Evolutionary conservation across 2,329 filamentous ascomycete species (phyloP).

Genomic region (Penicillium sp.): DNA sequence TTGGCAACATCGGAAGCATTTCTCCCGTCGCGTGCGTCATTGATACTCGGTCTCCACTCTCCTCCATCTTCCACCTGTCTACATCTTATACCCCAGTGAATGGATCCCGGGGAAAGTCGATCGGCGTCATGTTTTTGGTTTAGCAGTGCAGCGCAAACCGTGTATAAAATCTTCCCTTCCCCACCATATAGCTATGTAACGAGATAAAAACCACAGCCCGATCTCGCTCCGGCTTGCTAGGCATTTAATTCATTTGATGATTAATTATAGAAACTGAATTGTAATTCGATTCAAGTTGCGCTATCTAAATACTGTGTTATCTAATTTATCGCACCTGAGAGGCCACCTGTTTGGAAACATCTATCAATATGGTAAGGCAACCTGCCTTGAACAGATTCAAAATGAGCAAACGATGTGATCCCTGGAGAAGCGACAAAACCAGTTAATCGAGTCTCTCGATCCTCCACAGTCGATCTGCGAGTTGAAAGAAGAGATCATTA

Average conservation of each 20-base stretch:
- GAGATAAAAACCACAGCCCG: neutral
- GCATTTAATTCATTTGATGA: neutral
- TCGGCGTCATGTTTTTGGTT: slow-evolving; percentile 12
- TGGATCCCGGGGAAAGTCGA: slow-evolving; percentile 16
- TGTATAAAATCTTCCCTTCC: slow-evolving; percentile 21
- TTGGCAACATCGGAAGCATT: neutral
- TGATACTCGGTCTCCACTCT: slow-evolving; percentile 12
- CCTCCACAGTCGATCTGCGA: slow-evolving; percentile 15
- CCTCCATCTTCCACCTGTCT: slow-evolving; percentile 14
- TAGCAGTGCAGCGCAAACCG: neutral
- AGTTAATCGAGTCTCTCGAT: slow-evolving; percentile 18
- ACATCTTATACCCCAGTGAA: slow-evolving; percentile 24
- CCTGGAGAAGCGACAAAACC: neutral
- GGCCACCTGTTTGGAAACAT: neutral
- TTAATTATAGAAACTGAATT: neutral
- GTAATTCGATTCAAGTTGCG: neutral
- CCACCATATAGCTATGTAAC: slow-evolving; percentile 15
- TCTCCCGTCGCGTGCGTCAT: neutral
- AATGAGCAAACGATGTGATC: neutral
- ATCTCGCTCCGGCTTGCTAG: neutral
- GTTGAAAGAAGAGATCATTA: slow-evolving; percentile 12
- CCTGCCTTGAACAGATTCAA: neutral
- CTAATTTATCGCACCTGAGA: neutral
- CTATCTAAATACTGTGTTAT: neutral
- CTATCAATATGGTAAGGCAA: neutral